Percentiles rank a stretch among this genome's conserved stretches.
phyloP scores from a whole-genome alignment of 2,329 filamentous ascomycete genomes.

The Verticillium zaregamsianum region DNA sequence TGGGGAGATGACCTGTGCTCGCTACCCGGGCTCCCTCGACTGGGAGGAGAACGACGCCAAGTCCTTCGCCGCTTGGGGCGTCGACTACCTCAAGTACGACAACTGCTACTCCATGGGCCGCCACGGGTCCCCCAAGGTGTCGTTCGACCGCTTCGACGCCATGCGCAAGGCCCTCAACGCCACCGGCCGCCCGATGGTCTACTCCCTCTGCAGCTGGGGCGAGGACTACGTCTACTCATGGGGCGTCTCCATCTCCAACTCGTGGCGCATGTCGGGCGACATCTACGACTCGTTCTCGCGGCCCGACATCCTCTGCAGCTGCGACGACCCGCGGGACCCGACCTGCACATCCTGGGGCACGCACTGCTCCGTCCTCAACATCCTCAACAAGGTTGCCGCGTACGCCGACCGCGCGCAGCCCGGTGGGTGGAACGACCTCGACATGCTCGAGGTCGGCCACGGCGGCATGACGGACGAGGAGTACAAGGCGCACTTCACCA shows the following conservation, averaged over 20 bases:
- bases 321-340: not conserved
- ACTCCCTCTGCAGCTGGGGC: conserved; percentile 29
- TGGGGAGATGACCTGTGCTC: conserved; percentile 43
- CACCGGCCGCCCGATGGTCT: conserved; percentile 23
- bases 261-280: conserved; percentile 26
- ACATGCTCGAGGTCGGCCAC: conserved; percentile 36
- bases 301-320: not conserved
- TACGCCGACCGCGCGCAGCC: not conserved
- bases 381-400: conserved; percentile 33
- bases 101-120: conserved; percentile 27
- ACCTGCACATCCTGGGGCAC: not conserved
- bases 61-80: conserved; percentile 46
- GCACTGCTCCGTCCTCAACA: conserved; percentile 21
- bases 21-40: conserved; percentile 25
- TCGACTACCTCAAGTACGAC: conserved; percentile 51
- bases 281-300: conserved; percentile 25
- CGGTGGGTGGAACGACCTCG: conserved; percentile 32
- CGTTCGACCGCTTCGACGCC: not conserved
- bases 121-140: not conserved
- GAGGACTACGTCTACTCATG: conserved; percentile 1
- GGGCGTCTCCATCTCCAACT: conserved; percentile 16
- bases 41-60: conserved; percentile 48
- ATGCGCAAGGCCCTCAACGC: conserved; percentile 26
- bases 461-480: conserved; percentile 29
- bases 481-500: conserved; percentile 36